These are phyloP conservation scores for Dendryphion nanum DNA, from an alignment of 2,329 filamentous ascomycete genomes.

Conservation along the genomic window DNA sequence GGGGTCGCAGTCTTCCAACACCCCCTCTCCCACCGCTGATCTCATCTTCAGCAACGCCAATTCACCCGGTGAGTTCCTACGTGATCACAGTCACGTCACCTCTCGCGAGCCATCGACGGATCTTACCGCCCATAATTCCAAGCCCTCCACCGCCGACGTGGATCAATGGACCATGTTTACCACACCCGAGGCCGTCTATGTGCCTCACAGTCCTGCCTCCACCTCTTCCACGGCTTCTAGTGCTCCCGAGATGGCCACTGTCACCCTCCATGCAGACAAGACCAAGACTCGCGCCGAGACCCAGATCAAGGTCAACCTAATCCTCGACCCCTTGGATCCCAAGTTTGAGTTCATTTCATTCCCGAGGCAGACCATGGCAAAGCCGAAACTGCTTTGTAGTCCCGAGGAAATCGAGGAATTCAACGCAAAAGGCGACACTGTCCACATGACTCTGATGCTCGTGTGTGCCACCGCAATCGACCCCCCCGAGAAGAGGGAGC, in stretches of 20 bases:
- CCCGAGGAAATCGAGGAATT: conserved; percentile 67
- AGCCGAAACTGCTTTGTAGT: conserved; percentile 85
- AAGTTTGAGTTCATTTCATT: conserved; percentile 80
- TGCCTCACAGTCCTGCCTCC: neutral
- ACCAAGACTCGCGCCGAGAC: conserved; percentile 91
- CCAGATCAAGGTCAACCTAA: conserved; percentile 86
- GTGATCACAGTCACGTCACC: conserved; percentile 30
- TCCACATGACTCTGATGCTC: conserved; percentile 43
- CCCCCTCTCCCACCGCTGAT: conserved; percentile 25
- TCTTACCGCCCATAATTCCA: conserved; percentile 18
- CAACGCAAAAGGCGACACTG: conserved; percentile 61
- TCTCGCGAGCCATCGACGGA: conserved; percentile 21
- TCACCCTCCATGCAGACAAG: conserved; percentile 28
- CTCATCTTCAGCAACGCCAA: conserved; percentile 32
- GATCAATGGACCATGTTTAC: conserved; percentile 11
- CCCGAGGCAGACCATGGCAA: conserved; percentile 87
- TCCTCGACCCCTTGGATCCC: conserved; percentile 70
- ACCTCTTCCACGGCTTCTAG: no score
- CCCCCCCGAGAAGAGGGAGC: conserved; percentile 62
- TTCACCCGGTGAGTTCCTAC: conserved; percentile 28
- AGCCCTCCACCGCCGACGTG: conserved; percentile 5
- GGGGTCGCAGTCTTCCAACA: conserved; percentile 16
- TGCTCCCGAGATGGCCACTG: conserved; percentile 5
- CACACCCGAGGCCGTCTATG: neutral
- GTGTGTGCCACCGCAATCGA: conserved; percentile 93